Base-by-base conservation (phyloP, 2,329 filamentous ascomycete genomes). In the Penicillium digitatum region DNA sequence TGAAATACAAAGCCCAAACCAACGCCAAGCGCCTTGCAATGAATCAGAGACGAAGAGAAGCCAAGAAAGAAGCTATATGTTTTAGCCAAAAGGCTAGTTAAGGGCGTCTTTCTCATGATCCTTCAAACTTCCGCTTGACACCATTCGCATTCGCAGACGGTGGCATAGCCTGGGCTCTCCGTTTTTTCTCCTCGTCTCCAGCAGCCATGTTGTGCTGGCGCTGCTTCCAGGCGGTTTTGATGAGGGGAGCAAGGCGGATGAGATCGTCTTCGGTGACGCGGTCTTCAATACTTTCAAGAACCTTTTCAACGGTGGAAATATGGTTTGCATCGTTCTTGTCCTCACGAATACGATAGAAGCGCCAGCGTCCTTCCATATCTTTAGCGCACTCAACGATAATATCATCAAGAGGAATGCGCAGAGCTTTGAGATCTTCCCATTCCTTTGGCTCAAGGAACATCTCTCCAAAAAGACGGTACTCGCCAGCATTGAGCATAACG, bases 271-370 rank as follows among this genome's bases (percentile, higher is more conserved):
- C 85, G 0, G 85, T 88, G 11, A 99, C 90, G 1, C 85, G 86
- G 66, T 96, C 90, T 57, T 85, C 82, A 64, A 99, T 97, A 72
- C 90, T 95, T 61, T 93, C 87, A 56, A 96, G 81, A 4, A 99
- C 94, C 69, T 88, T 95, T 26, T 86, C 79, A 1, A 96, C 90
- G 0, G 89, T 93, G 18, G 79, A 86, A 56, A 89, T 87, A 73
- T 97, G 92, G 67, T 99, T 99, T 0, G 89, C 91, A 62, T 96
- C 88, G 27, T 80, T 79, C 76, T 99, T 99, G 74, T 99, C 94
- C 67, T 97, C 92, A 49, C 94, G 83, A 73, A 96, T 93, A 29
- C 92, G 86, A 64, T 94, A 87, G 71, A 90, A 89, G 55, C 91
- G 85, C 94, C 94, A 99, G 22, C 86, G 79, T 18, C 83, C 83